Evolutionary conservation across 305 asterid genomes (phyloP).

Genomic region (Lippia alba): DNA sequence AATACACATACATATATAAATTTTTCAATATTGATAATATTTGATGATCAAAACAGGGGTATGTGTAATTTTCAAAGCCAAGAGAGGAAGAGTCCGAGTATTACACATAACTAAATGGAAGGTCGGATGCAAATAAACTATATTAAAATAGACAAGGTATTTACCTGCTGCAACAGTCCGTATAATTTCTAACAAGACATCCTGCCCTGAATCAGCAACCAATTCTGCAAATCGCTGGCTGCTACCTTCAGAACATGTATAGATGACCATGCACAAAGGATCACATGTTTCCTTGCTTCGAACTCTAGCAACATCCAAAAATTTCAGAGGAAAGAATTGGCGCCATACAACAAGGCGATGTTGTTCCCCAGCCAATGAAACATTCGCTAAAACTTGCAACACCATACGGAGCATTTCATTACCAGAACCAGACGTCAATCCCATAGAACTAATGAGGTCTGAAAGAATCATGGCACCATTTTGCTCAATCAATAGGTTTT

Average conservation of each 20-base stretch:
- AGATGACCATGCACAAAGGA: slow-evolving; percentile 77
- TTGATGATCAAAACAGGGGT: neutral
- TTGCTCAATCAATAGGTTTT: slow-evolving; percentile 64
- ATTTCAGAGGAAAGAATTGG: slow-evolving; percentile 55
- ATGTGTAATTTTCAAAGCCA: neutral
- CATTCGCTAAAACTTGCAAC: slow-evolving; percentile 82
- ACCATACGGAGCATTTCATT: slow-evolving; percentile 47
- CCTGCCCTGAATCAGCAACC: slow-evolving; percentile 55
- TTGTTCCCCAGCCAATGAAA: slow-evolving; percentile 70
- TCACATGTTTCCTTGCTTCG: slow-evolving; percentile 62
- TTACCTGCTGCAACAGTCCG: slow-evolving; percentile 64
- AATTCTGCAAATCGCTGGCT: slow-evolving; percentile 44
- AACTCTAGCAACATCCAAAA: slow-evolving; percentile 63
- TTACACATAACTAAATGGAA: neutral
- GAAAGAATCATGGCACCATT: slow-evolving; percentile 58
- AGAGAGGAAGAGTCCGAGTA: neutral
- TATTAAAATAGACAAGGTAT: neutral
- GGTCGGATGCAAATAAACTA: neutral
- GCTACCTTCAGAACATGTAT: slow-evolving; percentile 60
- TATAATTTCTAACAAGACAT: slow-evolving; percentile 51
- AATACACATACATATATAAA: too few species aligned
- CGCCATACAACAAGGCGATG: slow-evolving; percentile 65
- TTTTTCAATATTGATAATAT: too few species aligned
- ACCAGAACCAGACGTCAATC: slow-evolving; percentile 48
- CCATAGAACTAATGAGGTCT: slow-evolving; percentile 42